Base-by-base conservation (phyloP, 139 green algal species). In the Astrephomene gubernaculifera region DNA sequence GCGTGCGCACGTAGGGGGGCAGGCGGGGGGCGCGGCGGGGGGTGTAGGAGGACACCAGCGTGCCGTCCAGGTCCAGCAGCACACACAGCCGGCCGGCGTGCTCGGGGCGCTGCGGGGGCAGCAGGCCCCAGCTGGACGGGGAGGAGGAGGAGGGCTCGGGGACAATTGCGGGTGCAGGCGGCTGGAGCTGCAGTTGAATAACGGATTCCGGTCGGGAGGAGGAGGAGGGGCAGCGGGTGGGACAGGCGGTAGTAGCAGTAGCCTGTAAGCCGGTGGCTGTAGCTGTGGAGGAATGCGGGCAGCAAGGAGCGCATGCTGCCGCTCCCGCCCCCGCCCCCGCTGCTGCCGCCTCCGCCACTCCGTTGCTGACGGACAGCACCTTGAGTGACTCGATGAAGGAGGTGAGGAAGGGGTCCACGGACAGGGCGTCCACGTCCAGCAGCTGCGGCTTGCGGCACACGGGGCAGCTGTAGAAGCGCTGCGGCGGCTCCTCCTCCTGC, bases 1-100 rank as follows among this genome's bases (percentile, higher is more conserved):
- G 94, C 4, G 90, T 92, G 35, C 83, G 88, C 27, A 93, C 83
- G 49, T 84, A 88, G 5, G 87, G 63, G 14, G 92, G 93, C 85
- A 97, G 91, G 5, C 81, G 69, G 0, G 94, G 95, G 0, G 93
- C 93, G 17, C 94, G 89, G 70, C 89, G 87, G 5, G 95, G 95
- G 2, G 95, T 94, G 90, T 96, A 97, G 83, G 89, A 95, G 76
- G 85, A 92, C 4, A 98, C 83, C 45, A 98, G 91, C 0, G 95
- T 98, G 72, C 95, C 94, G 83, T 98, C 96, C 70, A 98, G 87
- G 87, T 98, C 96, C 27, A 98, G 93, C 87, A 97, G 94, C 33
- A 97, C 93, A 39, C 89, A 95, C 68, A 98, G 88, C 60, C 81
- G 83, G 60, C 88, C 88, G 52, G 64, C 57, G 57, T 89, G 70